Evolutionary conservation across 2,329 filamentous ascomycete genomes (phyloP).

Genomic region (Diaporthe capsici): DNA sequence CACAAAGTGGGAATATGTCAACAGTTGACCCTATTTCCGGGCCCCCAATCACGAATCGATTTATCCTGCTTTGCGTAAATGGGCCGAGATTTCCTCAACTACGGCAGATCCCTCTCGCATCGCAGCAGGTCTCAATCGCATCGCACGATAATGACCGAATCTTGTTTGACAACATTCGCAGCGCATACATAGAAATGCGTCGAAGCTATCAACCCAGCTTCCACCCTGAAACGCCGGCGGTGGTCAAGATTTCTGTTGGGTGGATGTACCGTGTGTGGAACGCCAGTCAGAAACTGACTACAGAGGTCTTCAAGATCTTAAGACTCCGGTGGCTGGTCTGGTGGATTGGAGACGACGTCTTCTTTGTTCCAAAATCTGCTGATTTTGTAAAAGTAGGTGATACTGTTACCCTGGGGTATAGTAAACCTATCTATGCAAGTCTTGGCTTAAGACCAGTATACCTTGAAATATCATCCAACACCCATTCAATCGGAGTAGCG

Average conservation of each 20-base stretch:
- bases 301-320: not conserved
- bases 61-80: not conserved
- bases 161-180: not conserved
- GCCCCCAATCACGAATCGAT: not conserved
- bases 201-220: not conserved
- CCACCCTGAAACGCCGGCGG: not conserved
- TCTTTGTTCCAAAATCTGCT: not conserved
- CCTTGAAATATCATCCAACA: no score
- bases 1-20: not conserved
- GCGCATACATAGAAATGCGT: not conserved
- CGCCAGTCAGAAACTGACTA: not conserved
- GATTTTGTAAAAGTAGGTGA: not conserved
- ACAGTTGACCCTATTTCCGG: accelerated
- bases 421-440: no score
- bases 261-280: not conserved
- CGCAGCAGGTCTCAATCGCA: not conserved
- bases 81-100: not conserved
- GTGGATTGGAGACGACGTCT: not conserved
- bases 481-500: no score
- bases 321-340: not conserved
- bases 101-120: not conserved
- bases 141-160: not conserved
- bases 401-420: no score
- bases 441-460: no score
- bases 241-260: not conserved